phyloP scores from a whole-genome alignment of 306 rosid species.

The Prunus mira region DNA sequence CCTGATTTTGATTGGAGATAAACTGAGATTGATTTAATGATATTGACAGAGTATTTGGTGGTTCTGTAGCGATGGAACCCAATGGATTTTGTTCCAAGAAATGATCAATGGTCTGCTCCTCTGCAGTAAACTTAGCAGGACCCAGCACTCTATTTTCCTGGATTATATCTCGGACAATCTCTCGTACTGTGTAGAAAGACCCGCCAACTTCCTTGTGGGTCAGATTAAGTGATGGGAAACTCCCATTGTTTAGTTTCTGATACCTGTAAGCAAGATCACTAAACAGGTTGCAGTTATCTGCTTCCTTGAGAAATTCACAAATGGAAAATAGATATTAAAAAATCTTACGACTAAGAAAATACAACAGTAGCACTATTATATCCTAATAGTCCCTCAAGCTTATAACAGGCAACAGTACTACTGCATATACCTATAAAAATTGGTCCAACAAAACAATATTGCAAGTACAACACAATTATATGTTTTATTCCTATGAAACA shows the following conservation, averaged over 20 bases:
- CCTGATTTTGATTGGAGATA: conserved; percentile 24
- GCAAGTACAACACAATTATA: neutral
- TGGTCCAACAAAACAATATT: neutral
- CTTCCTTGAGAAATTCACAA: neutral
- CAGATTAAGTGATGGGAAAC: conserved; percentile 82
- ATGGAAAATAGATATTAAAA: conserved; percentile 1
- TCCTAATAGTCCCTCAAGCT: neutral
- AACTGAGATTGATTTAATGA: conserved; percentile 40
- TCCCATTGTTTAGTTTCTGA: conserved; percentile 75
- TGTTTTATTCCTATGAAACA: neutral
- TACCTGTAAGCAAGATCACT: conserved; percentile 50
- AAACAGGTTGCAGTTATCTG: conserved; percentile 5
- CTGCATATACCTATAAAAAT: neutral
- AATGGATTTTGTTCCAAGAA: conserved; percentile 59
- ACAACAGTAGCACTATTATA: neutral
- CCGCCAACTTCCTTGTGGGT: conserved; percentile 99
- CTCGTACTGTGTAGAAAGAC: conserved; percentile 95
- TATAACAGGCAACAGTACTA: neutral
- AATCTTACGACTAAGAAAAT: neutral
- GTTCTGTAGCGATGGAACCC: conserved; percentile 59
- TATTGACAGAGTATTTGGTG: conserved; percentile 33
- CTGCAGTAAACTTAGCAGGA: conserved; percentile 67
- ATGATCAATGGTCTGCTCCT: conserved; percentile 33
- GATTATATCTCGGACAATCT: conserved; percentile 90
- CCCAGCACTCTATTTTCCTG: conserved; percentile 95